Evolutionary conservation across 1,284 basidiomycete genomes (phyloP).

Genomic region (Apiotrichum laibachii): DNA sequence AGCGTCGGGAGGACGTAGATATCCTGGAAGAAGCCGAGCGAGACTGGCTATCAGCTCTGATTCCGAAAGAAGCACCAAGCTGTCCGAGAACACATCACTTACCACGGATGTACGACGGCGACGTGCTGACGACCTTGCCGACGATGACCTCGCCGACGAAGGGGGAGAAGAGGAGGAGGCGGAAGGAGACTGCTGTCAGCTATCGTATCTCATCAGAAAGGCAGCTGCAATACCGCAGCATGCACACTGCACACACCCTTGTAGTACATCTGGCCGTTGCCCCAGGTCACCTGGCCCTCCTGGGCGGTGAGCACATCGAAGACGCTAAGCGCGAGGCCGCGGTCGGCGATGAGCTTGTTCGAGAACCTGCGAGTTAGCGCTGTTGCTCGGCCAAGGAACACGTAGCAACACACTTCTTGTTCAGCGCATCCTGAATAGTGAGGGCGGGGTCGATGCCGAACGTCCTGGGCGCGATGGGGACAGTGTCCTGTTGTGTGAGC

Average conservation of each 20-base stretch:
- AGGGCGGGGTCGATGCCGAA: constrained; percentile 44
- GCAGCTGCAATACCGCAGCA: too few relatives aligned
- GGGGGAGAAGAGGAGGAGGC: constrained; percentile 86
- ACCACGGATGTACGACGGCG: constrained; percentile 79
- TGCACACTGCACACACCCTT: constrained; percentile 63
- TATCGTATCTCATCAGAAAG: too few relatives aligned
- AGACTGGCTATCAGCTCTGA: constrained; percentile 61
- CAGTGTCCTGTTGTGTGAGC: constrained; percentile 44
- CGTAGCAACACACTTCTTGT: constrained; percentile 46
- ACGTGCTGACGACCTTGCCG: constrained; percentile 80
- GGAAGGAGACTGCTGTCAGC: constrained; percentile 68
- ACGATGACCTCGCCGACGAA: constrained; percentile 86
- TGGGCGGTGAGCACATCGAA: constrained; percentile 82
- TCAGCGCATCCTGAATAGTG: constrained; percentile 48
- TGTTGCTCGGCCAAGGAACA: too few relatives aligned
- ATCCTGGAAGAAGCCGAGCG: constrained; percentile 91
- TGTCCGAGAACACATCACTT: constrained; percentile 35
- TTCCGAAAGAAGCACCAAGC: not conserved
- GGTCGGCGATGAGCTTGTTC: constrained; percentile 85
- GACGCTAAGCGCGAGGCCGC: constrained; percentile 83
- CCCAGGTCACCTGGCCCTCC: constrained; percentile 89
- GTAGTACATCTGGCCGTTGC: constrained; percentile 92
- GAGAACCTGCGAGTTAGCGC: constrained; percentile 65
- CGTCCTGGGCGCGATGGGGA: constrained; percentile 48
- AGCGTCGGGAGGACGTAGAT: constrained; percentile 69